phyloP scores from a whole-genome alignment of 768 basidiomycete species.

The Panaeolus cyanescens region DNA sequence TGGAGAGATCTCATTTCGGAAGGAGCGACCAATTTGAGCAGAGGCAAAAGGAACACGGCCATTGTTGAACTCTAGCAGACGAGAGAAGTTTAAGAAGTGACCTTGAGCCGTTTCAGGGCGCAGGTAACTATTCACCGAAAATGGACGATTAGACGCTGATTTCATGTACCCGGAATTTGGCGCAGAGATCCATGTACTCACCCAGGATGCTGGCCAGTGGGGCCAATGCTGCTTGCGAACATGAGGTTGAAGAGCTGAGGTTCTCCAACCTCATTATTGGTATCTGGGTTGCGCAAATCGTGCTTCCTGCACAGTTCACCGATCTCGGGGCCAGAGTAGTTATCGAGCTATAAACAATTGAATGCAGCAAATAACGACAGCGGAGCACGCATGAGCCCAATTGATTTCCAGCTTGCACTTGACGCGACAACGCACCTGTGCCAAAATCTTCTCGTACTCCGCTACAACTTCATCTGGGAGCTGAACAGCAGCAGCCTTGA shows the following conservation, averaged over 20 bases:
- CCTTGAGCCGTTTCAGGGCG: conserved; percentile 99
- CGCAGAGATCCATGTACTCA: conserved; percentile 33
- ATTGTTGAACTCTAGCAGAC: conserved; percentile 97
- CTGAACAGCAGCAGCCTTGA: conserved; percentile 68
- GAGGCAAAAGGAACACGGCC: conserved; percentile 95
- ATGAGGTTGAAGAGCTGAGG: conserved; percentile 98
- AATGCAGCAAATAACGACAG: neutral
- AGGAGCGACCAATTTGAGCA: conserved; percentile 93
- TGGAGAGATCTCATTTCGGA: conserved; percentile 98
- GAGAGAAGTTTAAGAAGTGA: conserved; percentile 97
- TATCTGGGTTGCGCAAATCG: conserved; percentile 86
- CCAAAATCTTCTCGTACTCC: conserved; percentile 82
- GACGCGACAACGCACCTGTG: conserved; percentile 63
- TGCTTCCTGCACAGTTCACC: conserved; percentile 83
- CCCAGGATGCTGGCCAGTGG: conserved; percentile 97
- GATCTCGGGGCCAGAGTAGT: conserved; percentile 87
- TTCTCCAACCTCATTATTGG: conserved; percentile 89
- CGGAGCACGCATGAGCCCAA: neutral
- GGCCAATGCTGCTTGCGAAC: conserved; percentile 97
- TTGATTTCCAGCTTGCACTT: neutral
- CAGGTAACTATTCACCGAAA: conserved; percentile 62
- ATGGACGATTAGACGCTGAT: conserved; percentile 6
- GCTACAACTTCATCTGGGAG: conserved; percentile 72
- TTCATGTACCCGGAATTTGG: conserved; percentile 1
- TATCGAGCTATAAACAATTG: conserved; percentile 69